Conservation (phyloP, 2,329 filamentous ascomycete genomes). For the Hortaea werneckii region DNA sequence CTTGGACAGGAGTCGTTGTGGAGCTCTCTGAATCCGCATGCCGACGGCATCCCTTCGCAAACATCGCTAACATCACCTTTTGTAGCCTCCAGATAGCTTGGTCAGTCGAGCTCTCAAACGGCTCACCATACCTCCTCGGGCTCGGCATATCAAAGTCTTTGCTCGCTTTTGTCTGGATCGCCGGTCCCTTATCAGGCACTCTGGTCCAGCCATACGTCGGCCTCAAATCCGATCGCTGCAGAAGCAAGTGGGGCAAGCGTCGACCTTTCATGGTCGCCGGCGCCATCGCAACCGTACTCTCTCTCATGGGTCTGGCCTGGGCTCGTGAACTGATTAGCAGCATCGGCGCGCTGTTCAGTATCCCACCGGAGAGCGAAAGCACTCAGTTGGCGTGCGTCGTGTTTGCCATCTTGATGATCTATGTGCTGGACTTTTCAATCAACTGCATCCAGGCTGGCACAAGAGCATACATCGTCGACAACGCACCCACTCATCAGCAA, state of each 20-base stretch:
- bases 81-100: constrained; percentile 80
- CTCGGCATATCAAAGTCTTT: constrained; percentile 44
- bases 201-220: constrained; percentile 46
- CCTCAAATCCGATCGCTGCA: too few species aligned
- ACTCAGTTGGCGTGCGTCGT: constrained; percentile 47
- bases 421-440: constrained; percentile 85
- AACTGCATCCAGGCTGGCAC: constrained; percentile 92
- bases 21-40: background rate
- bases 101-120: constrained; percentile 90
- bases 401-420: constrained; percentile 76
- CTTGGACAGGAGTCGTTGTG: background rate
- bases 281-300: constrained; percentile 38
- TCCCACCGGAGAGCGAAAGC: constrained; percentile 41
- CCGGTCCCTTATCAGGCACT: constrained; percentile 44
- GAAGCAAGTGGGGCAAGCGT: constrained; percentile 42
- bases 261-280: constrained; percentile 44
- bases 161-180: constrained; percentile 45
- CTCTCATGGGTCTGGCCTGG: constrained; percentile 42
- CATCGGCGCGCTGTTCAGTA: constrained; percentile 58
- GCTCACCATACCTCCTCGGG: constrained; percentile 53
- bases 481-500: constrained; percentile 84
- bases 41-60: background rate
- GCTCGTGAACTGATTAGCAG: constrained; percentile 49
- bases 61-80: background rate
- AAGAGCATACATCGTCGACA: constrained; percentile 86